Evolutionary conservation across 345 rosid species (phyloP).

Genomic region (Pseudoturritis turrita): DNA sequence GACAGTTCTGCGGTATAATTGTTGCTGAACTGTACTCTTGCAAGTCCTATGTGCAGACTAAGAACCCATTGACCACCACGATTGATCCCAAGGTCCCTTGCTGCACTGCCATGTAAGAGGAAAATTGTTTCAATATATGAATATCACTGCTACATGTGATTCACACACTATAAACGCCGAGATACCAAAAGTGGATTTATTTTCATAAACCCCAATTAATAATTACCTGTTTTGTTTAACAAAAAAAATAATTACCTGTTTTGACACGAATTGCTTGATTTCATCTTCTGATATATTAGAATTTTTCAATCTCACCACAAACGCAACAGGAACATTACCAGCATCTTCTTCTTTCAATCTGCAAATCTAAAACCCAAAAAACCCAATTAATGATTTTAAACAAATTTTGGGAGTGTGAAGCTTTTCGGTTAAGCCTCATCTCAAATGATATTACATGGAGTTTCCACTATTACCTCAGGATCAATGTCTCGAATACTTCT

Average conservation of each 20-base stretch:
- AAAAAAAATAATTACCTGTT: conserved; percentile 50
- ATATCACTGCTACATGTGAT: too few species aligned
- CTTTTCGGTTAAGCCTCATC: too few species aligned
- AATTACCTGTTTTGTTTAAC: too few species aligned
- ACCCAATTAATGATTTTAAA: too few species aligned
- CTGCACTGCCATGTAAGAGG: conserved; percentile 48
- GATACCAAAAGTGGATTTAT: too few species aligned
- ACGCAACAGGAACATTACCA: conserved; percentile 73
- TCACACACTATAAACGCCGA: too few species aligned
- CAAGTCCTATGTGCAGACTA: conserved; percentile 39
- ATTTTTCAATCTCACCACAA: conserved; percentile 51
- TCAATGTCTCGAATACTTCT: too few species aligned
- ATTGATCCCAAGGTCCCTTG: conserved; percentile 35
- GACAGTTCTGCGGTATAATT: conserved; percentile 38
- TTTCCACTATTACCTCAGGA: too few species aligned
- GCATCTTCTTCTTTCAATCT: conserved; percentile 72
- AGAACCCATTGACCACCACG: conserved; percentile 30
- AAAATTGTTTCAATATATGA: too few species aligned
- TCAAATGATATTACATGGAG: too few species aligned
- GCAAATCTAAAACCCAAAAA: background rate
- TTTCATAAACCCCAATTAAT: too few species aligned
- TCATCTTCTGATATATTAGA: conserved; percentile 56
- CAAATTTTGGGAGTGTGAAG: too few species aligned
- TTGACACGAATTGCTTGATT: conserved; percentile 54
- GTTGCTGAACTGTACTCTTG: conserved; percentile 39